Evolutionary conservation across 2,329 filamentous ascomycete genomes (phyloP).

Genomic region (Cyclaneusma minus): DNA sequence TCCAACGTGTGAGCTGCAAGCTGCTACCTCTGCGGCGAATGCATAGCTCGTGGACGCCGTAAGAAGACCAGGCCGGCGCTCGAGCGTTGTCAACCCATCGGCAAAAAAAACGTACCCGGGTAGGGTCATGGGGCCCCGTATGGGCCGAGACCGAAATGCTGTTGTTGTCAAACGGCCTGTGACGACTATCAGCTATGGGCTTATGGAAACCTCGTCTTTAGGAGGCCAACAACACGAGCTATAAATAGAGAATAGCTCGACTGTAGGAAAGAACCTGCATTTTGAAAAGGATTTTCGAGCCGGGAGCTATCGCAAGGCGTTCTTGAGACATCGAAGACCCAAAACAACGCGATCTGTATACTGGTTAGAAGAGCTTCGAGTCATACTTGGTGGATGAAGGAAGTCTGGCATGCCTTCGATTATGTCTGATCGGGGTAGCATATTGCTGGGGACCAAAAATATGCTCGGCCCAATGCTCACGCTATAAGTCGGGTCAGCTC

Average conservation of each 20-base stretch:
- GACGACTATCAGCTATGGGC: neutral
- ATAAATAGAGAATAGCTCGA: neutral
- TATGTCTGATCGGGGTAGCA: constrained; percentile 31
- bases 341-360: constrained; percentile 30
- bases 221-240: neutral
- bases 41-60: constrained; percentile 37
- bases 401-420: constrained; percentile 20
- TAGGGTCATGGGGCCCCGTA: constrained; percentile 24
- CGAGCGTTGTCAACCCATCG: constrained; percentile 15
- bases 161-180: constrained; percentile 38
- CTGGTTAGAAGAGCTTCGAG: too few relatives aligned
- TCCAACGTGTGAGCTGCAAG: constrained; percentile 37
- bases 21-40: constrained; percentile 32
- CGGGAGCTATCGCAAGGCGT: constrained; percentile 26
- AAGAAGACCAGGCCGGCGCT: constrained; percentile 27
- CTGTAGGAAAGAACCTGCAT: constrained; percentile 23
- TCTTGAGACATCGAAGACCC: constrained; percentile 29
- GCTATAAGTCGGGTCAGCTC: constrained; percentile 22
- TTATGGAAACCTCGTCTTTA: constrained; percentile 2
- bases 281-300: constrained; percentile 37
- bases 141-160: constrained; percentile 37
- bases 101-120: constrained; percentile 15
- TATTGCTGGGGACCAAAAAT: constrained; percentile 41
- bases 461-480: constrained; percentile 42
- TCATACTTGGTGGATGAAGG: too few relatives aligned